phyloP scores from a whole-genome alignment of 73 alveolate genomes.

The Stentor roeselii region DNA sequence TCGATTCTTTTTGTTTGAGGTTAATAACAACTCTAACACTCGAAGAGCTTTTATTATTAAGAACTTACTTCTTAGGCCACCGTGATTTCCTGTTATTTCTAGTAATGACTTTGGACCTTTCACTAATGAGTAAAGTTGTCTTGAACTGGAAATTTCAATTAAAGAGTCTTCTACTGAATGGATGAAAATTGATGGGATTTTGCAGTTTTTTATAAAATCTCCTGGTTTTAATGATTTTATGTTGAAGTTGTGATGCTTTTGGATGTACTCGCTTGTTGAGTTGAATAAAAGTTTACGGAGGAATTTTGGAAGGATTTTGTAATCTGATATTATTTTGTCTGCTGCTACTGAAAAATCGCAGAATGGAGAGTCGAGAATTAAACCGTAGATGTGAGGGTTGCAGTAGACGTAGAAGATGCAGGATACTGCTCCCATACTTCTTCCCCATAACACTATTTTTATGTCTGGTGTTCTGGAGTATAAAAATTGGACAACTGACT shows the following conservation, averaged over 20 bases:
- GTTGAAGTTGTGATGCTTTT: constrained; percentile 55
- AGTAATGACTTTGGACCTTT: constrained; percentile 84
- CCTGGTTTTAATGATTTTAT: constrained; percentile 47
- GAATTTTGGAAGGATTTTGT: constrained; percentile 57
- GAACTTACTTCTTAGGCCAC: constrained; percentile 42
- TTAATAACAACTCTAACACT: not conserved
- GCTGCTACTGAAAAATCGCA: constrained; percentile 44
- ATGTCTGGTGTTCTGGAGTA: constrained; percentile 42
- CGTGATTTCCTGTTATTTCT: constrained; percentile 88
- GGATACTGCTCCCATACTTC: constrained; percentile 80
- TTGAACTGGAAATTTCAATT: constrained; percentile 71
- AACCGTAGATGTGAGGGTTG: constrained; percentile 59
- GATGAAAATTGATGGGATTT: constrained; percentile 81
- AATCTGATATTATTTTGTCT: constrained; percentile 46
- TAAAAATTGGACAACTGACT: constrained; percentile 47
- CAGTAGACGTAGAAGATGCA: constrained; percentile 60
- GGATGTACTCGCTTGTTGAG: constrained; percentile 32
- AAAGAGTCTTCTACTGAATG: constrained; percentile 71
- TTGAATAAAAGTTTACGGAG: constrained; percentile 41
- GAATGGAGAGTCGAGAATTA: constrained; percentile 69
- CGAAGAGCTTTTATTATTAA: not conserved
- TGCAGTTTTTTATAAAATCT: constrained; percentile 72
- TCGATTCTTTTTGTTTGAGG: not conserved
- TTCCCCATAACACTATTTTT: constrained; percentile 70
- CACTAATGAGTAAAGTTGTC: constrained; percentile 61